A percentile compares a stretch with the other conserved stretches of the same genome.
Conservation (phyloP, 441 rosid species). For the Populus hybrid region DNA sequence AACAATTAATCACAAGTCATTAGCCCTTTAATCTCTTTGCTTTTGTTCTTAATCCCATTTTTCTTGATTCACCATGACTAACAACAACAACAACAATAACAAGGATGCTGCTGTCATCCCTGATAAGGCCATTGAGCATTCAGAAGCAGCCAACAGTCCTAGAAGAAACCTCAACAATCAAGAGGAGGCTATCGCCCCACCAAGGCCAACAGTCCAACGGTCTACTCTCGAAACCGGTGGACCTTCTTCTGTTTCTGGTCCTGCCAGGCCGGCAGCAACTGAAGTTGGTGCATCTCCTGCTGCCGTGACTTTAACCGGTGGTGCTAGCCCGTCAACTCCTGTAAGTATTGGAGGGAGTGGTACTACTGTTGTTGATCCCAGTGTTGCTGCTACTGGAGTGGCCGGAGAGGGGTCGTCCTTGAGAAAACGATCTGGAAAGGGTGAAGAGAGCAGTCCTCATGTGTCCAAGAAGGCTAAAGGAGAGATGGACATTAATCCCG, state of each 20-base stretch:
- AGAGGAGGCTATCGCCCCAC: neutral
- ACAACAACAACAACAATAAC: neutral
- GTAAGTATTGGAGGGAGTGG: neutral
- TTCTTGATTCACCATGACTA: neutral
- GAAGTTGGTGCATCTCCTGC: neutral
- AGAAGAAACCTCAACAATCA: too few species aligned
- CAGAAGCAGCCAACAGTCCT: too few species aligned
- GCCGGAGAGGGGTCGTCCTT: neutral
- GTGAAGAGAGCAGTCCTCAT: neutral
- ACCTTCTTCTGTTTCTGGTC: neutral
- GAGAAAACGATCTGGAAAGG: neutral
- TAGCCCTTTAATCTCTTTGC: neutral
- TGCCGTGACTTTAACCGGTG: neutral
- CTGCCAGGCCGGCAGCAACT: neutral
- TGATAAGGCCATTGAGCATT: neutral
- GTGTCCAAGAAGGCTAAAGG: constrained; percentile 1
- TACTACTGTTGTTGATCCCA: neutral
- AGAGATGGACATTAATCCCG: constrained; percentile 16
- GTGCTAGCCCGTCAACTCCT: neutral
- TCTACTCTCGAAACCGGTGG: neutral
- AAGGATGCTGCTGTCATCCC: neutral
- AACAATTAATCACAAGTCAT: neutral
- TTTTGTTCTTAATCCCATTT: neutral
- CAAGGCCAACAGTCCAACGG: neutral
- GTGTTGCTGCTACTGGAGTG: neutral